Conservation (phyloP, 805 yeast species). For the Nakazawaea siamensis region DNA sequence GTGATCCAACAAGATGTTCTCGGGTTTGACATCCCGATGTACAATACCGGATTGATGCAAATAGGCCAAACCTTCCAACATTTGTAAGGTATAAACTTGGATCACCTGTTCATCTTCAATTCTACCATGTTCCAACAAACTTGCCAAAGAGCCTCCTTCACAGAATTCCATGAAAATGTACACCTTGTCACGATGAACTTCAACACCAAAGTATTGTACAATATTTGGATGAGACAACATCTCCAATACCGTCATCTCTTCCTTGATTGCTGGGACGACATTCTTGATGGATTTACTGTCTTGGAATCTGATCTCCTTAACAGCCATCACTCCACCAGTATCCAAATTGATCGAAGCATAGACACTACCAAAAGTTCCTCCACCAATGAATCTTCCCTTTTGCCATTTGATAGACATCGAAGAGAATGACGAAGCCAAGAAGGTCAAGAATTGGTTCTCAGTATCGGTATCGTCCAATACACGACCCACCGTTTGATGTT, state of each 20-base stretch:
- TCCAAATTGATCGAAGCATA: constrained; percentile 88
- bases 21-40: constrained; percentile 97
- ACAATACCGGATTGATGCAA: constrained; percentile 90
- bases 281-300: constrained; percentile 79
- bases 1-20: constrained; percentile 81
- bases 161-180: constrained; percentile 97
- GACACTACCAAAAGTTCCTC: constrained; percentile 94
- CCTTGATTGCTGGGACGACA: constrained; percentile 82
- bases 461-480: constrained; percentile 83
- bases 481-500: constrained; percentile 63
- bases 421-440: constrained; percentile 82
- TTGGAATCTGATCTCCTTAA: constrained; percentile 87
- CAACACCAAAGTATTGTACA: constrained; percentile 95
- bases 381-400: constrained; percentile 87
- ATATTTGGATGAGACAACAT: constrained; percentile 94
- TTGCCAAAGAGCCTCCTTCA: constrained; percentile 89
- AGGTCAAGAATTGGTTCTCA: constrained; percentile 79
- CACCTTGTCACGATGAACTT: constrained; percentile 92
- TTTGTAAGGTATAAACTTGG: constrained; percentile 82
- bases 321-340: constrained; percentile 95
- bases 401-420: constrained; percentile 95
- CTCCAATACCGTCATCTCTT: constrained; percentile 94
- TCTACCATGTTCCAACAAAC: constrained; percentile 80
- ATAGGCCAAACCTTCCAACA: constrained; percentile 93
- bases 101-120: constrained; percentile 92